Evolutionary conservation across 257 asterid species (phyloP).

Genomic region (Primulina tabacum): DNA sequence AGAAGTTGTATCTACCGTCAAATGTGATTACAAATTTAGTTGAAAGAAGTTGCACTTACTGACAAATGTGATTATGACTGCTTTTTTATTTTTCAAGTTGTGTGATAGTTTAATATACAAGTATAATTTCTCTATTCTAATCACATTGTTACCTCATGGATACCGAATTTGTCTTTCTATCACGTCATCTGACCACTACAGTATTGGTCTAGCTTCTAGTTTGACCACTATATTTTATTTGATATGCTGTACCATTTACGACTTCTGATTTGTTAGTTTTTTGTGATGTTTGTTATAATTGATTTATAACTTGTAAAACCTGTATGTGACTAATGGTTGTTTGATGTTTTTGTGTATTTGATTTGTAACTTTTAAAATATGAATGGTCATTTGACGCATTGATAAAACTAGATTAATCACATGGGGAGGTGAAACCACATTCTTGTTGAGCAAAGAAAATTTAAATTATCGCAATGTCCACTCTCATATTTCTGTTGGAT

Average conservation of each 20-base stretch:
- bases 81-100: no score
- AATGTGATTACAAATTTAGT: background rate
- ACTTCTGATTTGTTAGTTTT: constrained; percentile 11
- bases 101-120: background rate
- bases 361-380: constrained; percentile 14
- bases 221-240: background rate
- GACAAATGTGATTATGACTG: background rate
- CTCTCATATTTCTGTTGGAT: constrained; percentile 9
- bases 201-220: constrained; percentile 7
- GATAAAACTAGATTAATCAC: constrained; percentile 10
- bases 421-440: constrained; percentile 15
- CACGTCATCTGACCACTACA: background rate
- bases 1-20: constrained; percentile 12
- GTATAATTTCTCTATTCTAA: background rate
- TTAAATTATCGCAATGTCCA: constrained; percentile 8
- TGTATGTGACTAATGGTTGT: constrained; percentile 8
- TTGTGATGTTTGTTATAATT: background rate
- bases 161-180: background rate
- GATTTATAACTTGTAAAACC: constrained; percentile 13
- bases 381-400: constrained; percentile 9
- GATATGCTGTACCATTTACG: background rate
- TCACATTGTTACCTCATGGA: background rate
- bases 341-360: constrained; percentile 2
- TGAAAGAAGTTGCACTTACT: constrained; percentile 15
- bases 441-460: constrained; percentile 16